Evolutionary conservation across 257 asterid genomes (phyloP), one percentile per base, ranked within the genome.

Genomic region (Solanum appendiculatum): DNA sequence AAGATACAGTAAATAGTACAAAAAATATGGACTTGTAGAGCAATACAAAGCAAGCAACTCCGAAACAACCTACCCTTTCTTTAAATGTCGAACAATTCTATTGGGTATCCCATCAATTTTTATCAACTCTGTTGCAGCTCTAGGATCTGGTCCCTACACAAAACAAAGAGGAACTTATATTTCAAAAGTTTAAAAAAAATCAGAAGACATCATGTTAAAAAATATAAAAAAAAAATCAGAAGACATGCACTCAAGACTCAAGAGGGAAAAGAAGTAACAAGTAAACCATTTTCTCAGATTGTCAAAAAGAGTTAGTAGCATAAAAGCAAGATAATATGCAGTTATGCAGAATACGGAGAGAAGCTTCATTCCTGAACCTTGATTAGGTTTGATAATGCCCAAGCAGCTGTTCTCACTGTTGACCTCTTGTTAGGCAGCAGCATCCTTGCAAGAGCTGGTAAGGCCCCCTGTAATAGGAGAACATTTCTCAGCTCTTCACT

Each of bases 371-470:
- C 87, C 23, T 84, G 88, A 88, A 97, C 99, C 99, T 96, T 97
- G 48, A 97, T 96, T 87, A 97, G 93, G 92, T 97, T 97, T 51
- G 99, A 97, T 83, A 97, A 89, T 66, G 99, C 98, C 99, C 99
- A 97, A 68, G 99, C 99, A 93, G 99, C 98, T 58, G 99, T 97
- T 93, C 98, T 93, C 92, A 97, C 99, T 39, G 98, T 96, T 86
- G 99, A 94, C 39, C 98, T 98, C 94, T 93, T 97, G 93, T 92
- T 89, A 21, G 98, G 97, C 74, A 95, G 92, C 95, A 97, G 88
- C 99, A 97, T 94, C 91, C 97, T 94, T 86, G 98, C 97, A 87
- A 97, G 98, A 86, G 96, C 95, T 63, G 87, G 95, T 88, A 97
- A 92, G 86, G 98, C 99, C 87, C 99, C 99, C 91, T 96, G 99